Base-by-base conservation (phyloP, 2,329 filamentous ascomycete genomes). In the Fusarium praegraminearum region DNA sequence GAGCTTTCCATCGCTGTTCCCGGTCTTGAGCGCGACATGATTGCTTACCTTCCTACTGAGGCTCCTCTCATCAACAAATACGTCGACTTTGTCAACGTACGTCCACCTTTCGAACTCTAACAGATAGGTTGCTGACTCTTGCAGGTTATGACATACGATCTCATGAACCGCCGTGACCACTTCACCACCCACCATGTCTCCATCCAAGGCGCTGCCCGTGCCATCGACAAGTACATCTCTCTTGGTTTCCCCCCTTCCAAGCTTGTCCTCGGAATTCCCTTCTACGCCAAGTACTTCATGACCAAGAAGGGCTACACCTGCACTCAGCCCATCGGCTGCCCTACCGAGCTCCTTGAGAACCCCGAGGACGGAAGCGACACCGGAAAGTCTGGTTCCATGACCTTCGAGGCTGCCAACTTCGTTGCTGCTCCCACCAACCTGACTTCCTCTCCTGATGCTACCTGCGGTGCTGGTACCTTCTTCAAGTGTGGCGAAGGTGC, bases 161-260 rank as follows among this genome's bases (percentile, higher is more conserved):
- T 93, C 49, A 90, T 91, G 85, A 92, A 92, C 79, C 88, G 91
- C 13, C 86, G 91, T n/a, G 88, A 92, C 76, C 86, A 81, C 51
- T 77, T 83, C 22, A 93, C 90, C 3, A 84, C 83, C 30, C 91
- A 93, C 75, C 90, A 92, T 72, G 86, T 85, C 12, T 87, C 88
- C 8, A 79, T 91, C 26, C 72, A 81, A 51, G 83, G 82, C 15
- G 88, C 89, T 11, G 74, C 86, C 2, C 80, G 84, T 7, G 80
- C 86, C 1, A 77, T 93, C 73, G 81, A 89, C 53, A 83, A 83
- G 38, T 93, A 92, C 76, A 76, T 90, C 18, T 78, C 80, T 4
- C 84, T 85, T 26, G 90, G 90, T 4, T 84, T 87, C 2, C 77
- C 83, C 0, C 76, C 86, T 0, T 75, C 79, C 44, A 89, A 88